These are phyloP conservation scores for Trifolium dubium DNA, from an alignment of 306 rosid species.

Conservation along the genomic window DNA sequence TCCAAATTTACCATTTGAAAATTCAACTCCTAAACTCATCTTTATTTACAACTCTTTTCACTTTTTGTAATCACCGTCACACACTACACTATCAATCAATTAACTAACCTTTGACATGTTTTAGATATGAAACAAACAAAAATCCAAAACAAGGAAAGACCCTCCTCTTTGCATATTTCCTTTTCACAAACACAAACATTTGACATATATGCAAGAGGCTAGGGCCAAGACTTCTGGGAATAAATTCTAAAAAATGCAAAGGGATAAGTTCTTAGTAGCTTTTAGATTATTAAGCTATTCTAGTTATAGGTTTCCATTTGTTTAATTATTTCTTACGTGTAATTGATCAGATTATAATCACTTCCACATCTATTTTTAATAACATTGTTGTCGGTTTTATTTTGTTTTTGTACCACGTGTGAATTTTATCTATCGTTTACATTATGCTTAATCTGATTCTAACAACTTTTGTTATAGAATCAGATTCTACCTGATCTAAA, in stretches of 20 bases:
- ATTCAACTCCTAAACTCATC: background rate
- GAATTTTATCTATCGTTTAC: conserved; percentile 27
- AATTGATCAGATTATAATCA: conserved; percentile 12
- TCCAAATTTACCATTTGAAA: background rate
- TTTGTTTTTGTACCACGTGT: background rate
- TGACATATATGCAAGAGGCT: conserved; percentile 12
- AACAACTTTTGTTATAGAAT: background rate
- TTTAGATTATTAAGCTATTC: conserved; percentile 16
- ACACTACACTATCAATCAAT: background rate
- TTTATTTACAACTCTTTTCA: background rate
- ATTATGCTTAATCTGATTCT: background rate
- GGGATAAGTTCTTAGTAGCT: conserved; percentile 26
- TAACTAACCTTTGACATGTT: conserved; percentile 20
- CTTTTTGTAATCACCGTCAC: background rate
- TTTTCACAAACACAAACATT: conserved; percentile 30
- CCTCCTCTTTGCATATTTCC: conserved; percentile 13
- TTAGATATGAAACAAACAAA: conserved; percentile 29
- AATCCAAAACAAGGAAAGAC: conserved; percentile 29
- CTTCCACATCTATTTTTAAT: background rate
- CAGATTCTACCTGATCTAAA: background rate
- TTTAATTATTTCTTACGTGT: conserved; percentile 26
- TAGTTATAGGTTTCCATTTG: conserved; percentile 33
- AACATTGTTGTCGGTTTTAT: no score
- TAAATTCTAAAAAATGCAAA: background rate
- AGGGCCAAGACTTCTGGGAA: background rate